phyloP scores from a whole-genome alignment of 345 rosid genomes.

The Citrus unshiu region DNA sequence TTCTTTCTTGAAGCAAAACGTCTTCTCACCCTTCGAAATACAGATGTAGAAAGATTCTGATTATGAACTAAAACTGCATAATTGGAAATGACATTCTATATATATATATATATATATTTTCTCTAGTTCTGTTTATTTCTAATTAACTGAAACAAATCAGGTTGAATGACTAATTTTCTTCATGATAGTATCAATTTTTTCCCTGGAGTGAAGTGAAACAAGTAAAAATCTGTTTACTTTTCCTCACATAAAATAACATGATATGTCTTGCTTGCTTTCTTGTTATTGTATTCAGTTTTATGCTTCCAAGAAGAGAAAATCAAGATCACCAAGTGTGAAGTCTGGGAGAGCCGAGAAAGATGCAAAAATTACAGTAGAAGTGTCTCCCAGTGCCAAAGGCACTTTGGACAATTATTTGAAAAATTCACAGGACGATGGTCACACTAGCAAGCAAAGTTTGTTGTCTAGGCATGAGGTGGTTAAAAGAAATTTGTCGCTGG shows the following conservation, averaged over 20 bases:
- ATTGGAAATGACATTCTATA: not conserved
- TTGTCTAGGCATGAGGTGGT: constrained; percentile 37
- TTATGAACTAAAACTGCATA: not conserved
- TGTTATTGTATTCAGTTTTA: constrained; percentile 51
- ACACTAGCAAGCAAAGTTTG: constrained; percentile 17
- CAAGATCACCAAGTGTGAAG: constrained; percentile 60
- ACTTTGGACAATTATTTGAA: constrained; percentile 62
- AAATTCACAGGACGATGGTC: constrained; percentile 39
- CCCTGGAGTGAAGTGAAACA: not conserved
- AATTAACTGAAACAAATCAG: not conserved
- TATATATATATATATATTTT: too few relatives aligned
- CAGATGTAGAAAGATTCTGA: not conserved
- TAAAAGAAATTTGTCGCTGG: constrained; percentile 42
- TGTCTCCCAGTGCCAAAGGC: constrained; percentile 67
- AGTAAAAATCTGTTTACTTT: not conserved
- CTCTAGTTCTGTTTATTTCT: not conserved
- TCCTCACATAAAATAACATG: constrained; percentile 4
- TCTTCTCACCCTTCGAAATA: not conserved
- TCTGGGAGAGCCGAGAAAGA: constrained; percentile 47
- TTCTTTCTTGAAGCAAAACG: not conserved
- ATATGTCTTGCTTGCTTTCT: constrained; percentile 5
- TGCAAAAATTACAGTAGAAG: constrained; percentile 42
- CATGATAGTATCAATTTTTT: not conserved
- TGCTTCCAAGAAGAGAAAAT: constrained; percentile 74
- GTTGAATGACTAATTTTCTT: not conserved